Conservation (phyloP, 2,329 filamentous ascomycete genomes). For the Curvularia lunata region DNA sequence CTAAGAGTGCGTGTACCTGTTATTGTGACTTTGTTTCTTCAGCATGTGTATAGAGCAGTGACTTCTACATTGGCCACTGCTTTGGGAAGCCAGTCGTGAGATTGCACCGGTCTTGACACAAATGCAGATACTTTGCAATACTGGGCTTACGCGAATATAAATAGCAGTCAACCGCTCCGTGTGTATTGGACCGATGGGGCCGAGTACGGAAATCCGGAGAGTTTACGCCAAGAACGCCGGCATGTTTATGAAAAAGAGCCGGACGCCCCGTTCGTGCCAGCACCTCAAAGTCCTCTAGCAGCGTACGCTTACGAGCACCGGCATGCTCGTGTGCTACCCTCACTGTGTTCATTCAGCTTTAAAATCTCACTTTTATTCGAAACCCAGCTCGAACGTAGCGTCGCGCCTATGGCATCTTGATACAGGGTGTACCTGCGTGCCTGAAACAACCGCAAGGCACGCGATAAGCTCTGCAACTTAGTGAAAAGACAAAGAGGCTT, state of each 20-base stretch:
- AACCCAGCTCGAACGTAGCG: conserved; percentile 12
- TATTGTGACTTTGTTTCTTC: neutral
- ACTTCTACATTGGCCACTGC: neutral
- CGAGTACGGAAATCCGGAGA: neutral
- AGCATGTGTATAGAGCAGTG: neutral
- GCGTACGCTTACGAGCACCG: neutral
- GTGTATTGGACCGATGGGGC: conserved; percentile 2
- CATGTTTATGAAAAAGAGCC: neutral
- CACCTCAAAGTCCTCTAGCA: neutral
- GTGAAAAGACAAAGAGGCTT: neutral
- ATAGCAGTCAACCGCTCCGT: neutral
- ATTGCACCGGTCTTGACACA: neutral
- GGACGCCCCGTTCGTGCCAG: neutral
- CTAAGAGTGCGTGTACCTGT: neutral
- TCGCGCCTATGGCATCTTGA: neutral
- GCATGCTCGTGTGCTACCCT: neutral
- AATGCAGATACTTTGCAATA: neutral
- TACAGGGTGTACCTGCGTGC: conserved; percentile 8
- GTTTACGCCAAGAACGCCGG: neutral
- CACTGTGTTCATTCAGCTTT: neutral
- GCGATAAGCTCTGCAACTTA: conserved; percentile 1
- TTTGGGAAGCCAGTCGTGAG: neutral
- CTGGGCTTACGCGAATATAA: neutral
- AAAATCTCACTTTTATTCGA: neutral
- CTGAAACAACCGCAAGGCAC: conserved; percentile 14